phyloP scores from a whole-genome alignment of 257 asterid genomes.

The Rehmannia glutinosa region DNA sequence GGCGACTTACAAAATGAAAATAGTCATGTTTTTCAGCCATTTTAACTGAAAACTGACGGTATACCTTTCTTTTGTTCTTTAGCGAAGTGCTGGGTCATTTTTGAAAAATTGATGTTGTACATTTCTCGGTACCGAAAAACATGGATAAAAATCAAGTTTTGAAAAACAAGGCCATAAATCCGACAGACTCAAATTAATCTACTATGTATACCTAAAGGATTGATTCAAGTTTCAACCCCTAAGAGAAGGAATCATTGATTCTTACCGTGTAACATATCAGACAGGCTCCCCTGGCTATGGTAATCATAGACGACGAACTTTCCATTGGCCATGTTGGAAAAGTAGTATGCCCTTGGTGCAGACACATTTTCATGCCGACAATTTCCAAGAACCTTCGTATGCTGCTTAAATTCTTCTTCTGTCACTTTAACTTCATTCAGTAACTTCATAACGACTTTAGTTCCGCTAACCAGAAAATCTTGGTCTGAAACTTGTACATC shows the following conservation, averaged over 20 bases:
- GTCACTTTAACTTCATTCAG: not conserved
- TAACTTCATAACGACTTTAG: not conserved
- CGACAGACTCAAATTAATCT: too few relatives aligned
- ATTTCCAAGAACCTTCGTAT: not conserved
- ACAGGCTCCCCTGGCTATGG: slow-evolving; percentile 29
- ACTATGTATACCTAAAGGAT: not conserved
- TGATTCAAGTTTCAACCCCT: not conserved
- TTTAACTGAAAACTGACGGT: too few relatives aligned
- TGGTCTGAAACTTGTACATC: not conserved
- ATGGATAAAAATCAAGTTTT: too few relatives aligned
- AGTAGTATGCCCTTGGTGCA: slow-evolving; percentile 6
- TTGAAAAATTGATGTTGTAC: too few relatives aligned
- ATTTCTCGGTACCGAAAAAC: too few relatives aligned
- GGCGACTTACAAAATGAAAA: too few relatives aligned
- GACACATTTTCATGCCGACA: slow-evolving; percentile 9
- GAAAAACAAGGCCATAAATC: too few relatives aligned
- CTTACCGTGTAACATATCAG: slow-evolving; percentile 27
- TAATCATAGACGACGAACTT: slow-evolving; percentile 21
- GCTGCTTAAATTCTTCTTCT: not conserved
- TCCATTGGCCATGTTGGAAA: not conserved
- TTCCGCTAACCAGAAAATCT: not conserved
- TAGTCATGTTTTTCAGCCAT: too few relatives aligned
- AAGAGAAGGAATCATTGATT: not conserved
- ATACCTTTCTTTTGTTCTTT: too few relatives aligned
- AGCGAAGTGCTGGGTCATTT: too few relatives aligned